Percentiles rank a stretch among this genome's conserved stretches.
Evolutionary conservation across 2,329 filamentous ascomycete species (phyloP).

Genomic region (Thermoascus crustaceus): DNA sequence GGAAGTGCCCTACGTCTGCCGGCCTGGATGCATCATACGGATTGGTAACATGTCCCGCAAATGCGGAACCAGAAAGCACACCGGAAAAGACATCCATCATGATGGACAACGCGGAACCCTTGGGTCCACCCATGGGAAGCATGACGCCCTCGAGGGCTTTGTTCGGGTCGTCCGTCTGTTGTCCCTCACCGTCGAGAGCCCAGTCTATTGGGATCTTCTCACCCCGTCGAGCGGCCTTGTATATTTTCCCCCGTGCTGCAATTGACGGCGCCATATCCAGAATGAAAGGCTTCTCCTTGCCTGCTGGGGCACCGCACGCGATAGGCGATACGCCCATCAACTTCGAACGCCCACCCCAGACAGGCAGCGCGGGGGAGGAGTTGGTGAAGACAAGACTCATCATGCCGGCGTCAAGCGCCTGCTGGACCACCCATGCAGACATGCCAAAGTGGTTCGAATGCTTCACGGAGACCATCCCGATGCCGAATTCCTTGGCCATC

Average conservation of each 20-base stretch:
- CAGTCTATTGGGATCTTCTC: constrained; percentile 48
- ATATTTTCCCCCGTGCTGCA: constrained; percentile 40
- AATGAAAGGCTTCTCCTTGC: constrained; percentile 50
- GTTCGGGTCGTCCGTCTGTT: constrained; percentile 61
- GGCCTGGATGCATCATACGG: constrained; percentile 65
- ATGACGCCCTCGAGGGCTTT: constrained; percentile 68
- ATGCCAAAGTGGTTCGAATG: constrained; percentile 80
- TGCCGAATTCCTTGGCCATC: constrained; percentile 56
- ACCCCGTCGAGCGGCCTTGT: constrained; percentile 35
- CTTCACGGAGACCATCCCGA: constrained; percentile 68
- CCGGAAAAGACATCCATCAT: constrained; percentile 91
- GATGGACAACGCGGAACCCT: constrained; percentile 66
- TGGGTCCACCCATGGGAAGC: constrained; percentile 78
- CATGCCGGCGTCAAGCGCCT: constrained; percentile 64
- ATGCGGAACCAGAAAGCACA: constrained; percentile 65
- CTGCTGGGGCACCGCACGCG: constrained; percentile 64
- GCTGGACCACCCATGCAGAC: constrained; percentile 71
- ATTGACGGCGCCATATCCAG: constrained; percentile 40
- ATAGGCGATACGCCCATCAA: constrained; percentile 68
- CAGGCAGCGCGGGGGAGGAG: constrained; percentile 62
- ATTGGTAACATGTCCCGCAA: constrained; percentile 66
- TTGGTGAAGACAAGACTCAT: constrained; percentile 66
- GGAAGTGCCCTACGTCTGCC: constrained; percentile 66
- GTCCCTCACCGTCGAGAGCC: constrained; percentile 65
- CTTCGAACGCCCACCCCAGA: constrained; percentile 60